Evolutionary conservation across 495 filamentous ascomycete species (phyloP), one percentile per base, ranked within the genome.

Genomic region (Hypoxylon cercidicola): DNA sequence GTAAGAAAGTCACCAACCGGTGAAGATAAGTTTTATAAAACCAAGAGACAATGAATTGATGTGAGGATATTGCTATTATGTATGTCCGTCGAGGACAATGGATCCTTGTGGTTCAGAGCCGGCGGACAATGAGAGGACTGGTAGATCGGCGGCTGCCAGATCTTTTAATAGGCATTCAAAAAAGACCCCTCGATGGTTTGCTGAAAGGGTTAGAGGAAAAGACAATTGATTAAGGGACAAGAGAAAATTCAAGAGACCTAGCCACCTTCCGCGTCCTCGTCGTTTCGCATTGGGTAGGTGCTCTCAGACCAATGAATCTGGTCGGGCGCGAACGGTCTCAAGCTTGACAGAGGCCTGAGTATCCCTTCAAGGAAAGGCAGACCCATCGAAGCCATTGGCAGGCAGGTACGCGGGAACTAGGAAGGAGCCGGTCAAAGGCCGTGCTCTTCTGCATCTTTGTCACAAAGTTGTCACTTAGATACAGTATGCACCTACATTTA

Each of bases 71-170:
- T 68, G 65, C 13, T 60, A 70, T 66, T 66, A 49, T 70, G 53
- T 64, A 53, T 18, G 62, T 60, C 64, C 68, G 15, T 73, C 71
- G 50, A 71, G 71, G 71, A 73, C 71, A 72, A 64, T 57, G 39
- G 18, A 49, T 15, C 48, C 45, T 59, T 62, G 55, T 60, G 28
- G 28, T 23, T 40, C 2, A 62, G 20, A 55, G 12, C 20, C 16
- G 34, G 28, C 55, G 58, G 30, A 64, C 60, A 64, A 68, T 43
- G 54, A 63, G 39, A 53, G 20, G 28, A n/a, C 50, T 46, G 16
- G 49, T 16, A 20, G 55, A 52, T 50, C 39, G 41, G 55, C 39
- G 40, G 55, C 50, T 68, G 30, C 60, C 46, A 21, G 21, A 9
- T 60, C 55, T 68, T 64, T 68, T 68, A 68, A 68, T 60, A 60